These are phyloP conservation scores for Phallus indusiatus DNA, from an alignment of 768 basidiomycete genomes.

Conservation along the genomic window DNA sequence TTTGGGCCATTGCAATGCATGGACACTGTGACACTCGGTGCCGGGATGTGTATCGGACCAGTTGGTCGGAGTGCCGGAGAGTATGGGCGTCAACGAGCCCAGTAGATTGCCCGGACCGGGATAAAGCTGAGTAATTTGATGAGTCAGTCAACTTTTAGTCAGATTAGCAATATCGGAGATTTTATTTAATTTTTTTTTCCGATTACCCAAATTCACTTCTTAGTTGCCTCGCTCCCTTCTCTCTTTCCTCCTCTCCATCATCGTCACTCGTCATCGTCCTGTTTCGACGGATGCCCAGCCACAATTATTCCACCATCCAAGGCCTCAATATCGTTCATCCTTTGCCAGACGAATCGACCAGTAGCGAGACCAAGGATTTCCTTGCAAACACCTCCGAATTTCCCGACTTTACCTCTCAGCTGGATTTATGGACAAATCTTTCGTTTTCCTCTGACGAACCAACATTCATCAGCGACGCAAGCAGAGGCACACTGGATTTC, in stretches of 20 bases:
- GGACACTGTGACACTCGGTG: too few relatives aligned
- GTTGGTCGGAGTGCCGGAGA: too few relatives aligned
- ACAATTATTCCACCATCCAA: conserved; percentile 42
- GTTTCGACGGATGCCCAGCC: neutral
- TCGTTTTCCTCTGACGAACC: conserved; percentile 71
- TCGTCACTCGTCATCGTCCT: neutral
- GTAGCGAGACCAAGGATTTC: conserved; percentile 41
- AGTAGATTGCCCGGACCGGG: neutral
- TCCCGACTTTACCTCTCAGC: conserved; percentile 67
- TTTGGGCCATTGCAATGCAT: too few relatives aligned
- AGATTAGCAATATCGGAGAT: neutral
- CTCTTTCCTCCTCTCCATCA: neutral
- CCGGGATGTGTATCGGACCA: too few relatives aligned
- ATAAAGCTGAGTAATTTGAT: neutral
- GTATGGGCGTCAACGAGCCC: neutral
- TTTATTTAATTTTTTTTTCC: neutral
- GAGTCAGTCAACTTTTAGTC: neutral
- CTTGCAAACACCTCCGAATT: conserved; percentile 48
- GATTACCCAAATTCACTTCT: neutral
- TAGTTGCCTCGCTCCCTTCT: neutral
- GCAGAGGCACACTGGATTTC: conserved; percentile 4
- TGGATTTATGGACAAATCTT: conserved; percentile 78
- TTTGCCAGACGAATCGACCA: conserved; percentile 27
- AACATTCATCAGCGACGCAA: conserved; percentile 23
- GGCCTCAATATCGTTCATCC: conserved; percentile 76